Base-by-base conservation (phyloP, 2,329 filamentous ascomycete genomes). In the Pezicula radicicola region DNA sequence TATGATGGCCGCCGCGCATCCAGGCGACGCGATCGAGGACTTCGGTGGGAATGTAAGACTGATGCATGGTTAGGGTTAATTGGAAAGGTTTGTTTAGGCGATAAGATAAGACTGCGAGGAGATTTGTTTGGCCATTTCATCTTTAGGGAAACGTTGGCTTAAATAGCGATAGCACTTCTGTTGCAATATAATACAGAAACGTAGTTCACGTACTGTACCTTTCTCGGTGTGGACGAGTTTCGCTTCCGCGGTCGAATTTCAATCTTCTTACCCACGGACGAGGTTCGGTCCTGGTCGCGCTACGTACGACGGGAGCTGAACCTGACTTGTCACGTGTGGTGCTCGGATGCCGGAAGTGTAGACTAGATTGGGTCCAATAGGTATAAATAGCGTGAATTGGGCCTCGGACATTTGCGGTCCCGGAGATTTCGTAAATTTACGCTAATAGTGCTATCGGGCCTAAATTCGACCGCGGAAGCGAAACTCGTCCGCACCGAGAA, bases 11-110 rank as follows among this genome's bases (percentile, higher is more conserved):
- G 46, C 46, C 46, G 46, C 46, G 46, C 18, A 36, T 36, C 46
- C 25, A 27, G 36, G 35, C 46, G 30, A 48, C 46, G 35, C 46
- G 46, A 48, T 48, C 46, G 46, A 48, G 30, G 46, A 41, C 46
- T 39, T 36, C 30, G 30, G 30, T n/a, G 35, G 46, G 46, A 21
- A 48, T 48, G 36, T 36, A 48, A 39, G 35, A 36, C 35, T 48
- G 30, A 48, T 48, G 46, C 46, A 48, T 48, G 46, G 46, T 27
- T 39, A 45, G 42, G 42, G 16, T 28, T 45, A 45, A 45, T 28
- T 45, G 42, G 42, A n/a, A 45, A 45, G 42, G 42, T 45, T 45
- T 45, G 42, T 45, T 21, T 16, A 21, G 42, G n/a, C n/a, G n/a
- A n/a, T n/a, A 28, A 6, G 25, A 45, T 45, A 45, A 45, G 42